Evolutionary conservation across 441 rosid genomes (phyloP), one percentile per base, ranked within the genome.

Genomic region (Pelargonium exstipulatum): DNA sequence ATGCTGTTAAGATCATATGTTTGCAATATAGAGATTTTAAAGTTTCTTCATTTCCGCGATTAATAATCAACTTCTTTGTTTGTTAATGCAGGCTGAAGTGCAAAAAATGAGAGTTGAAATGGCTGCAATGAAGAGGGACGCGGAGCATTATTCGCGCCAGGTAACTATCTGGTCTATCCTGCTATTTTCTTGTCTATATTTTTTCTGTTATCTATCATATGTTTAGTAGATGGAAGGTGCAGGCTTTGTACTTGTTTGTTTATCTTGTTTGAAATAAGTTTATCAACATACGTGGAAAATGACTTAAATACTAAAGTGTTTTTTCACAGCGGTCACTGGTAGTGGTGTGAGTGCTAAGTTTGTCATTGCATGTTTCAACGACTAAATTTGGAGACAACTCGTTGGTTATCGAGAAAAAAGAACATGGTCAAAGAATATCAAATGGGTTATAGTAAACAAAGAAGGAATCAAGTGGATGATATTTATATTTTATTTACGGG

Each of bases 111-210:
- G 96, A 82, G 98, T 92, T 63, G 98, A 95, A 86, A 83, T 90
- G 89, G 97, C 99, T 61, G 91, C 98, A 71, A 89, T 95, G 96
- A 92, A 87, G 84, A 89, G 98, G 78, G 99, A 92, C 83, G 96
- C 98, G 18, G 99, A 92, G 76, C 99, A 89, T 76, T 95, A 95
- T 84, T 95, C 99, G 62, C 95, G 97, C 60, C 95, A 95, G 90
- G 99, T 95, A 72, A 83, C 35, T 71, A 48, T 57, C 68, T 72
- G 29, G 66, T 74, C 55, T 72, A 66, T 71, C 17, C 71, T 14
- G 71, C 26, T 46, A 37, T 76, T 69, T 66, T 58, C 51, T 68
- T 78, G 65, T 64, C 1, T 67, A 1, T 46, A 35, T 55, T 24
- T 64, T 60, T 29, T 45, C 71, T 37, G 32, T 4, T 55, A 55